Conservation (phyloP, 768 basidiomycete species). For the Kwoniella sp. region DNA sequence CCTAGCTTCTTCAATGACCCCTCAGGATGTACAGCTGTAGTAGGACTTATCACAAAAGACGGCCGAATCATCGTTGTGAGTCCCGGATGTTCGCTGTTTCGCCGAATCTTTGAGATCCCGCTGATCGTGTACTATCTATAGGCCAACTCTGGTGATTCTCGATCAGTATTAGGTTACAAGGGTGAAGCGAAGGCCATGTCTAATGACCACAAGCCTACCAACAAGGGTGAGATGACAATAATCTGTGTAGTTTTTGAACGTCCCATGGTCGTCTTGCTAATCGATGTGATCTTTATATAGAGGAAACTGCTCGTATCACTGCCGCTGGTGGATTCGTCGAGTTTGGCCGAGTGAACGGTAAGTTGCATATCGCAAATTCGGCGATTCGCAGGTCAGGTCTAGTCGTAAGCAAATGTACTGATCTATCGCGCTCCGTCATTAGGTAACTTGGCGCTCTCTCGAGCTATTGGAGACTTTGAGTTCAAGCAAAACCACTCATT, state of each 20-base stretch:
- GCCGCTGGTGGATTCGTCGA: conserved; percentile 94
- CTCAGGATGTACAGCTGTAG: conserved; percentile 94
- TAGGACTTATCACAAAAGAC: conserved; percentile 77
- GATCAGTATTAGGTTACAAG: conserved; percentile 79
- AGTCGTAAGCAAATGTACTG: no score
- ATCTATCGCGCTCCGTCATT: conserved; percentile 22
- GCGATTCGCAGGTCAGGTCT: no score
- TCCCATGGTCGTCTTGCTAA: no score
- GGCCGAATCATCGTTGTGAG: conserved; percentile 62
- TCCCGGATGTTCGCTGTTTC: neutral
- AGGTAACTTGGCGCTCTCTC: conserved; percentile 94
- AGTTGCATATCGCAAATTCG: no score
- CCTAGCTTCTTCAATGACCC: conserved; percentile 85
- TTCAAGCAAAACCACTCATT: conserved; percentile 92
- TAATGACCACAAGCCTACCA: conserved; percentile 93
- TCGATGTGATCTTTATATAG: conserved; percentile 58
- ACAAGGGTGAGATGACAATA: conserved; percentile 65
- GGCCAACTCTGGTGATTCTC: conserved; percentile 98
- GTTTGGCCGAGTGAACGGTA: conserved; percentile 94
- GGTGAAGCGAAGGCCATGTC: conserved; percentile 87
- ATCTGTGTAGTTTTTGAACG: no score
- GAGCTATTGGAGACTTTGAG: conserved; percentile 96
- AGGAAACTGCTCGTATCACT: conserved; percentile 80
- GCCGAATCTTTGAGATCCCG: neutral
- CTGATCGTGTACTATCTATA: conserved; percentile 53